Evolutionary conservation across 768 basidiomycete species (phyloP).

Genomic region (Roridomyces roridus): DNA sequence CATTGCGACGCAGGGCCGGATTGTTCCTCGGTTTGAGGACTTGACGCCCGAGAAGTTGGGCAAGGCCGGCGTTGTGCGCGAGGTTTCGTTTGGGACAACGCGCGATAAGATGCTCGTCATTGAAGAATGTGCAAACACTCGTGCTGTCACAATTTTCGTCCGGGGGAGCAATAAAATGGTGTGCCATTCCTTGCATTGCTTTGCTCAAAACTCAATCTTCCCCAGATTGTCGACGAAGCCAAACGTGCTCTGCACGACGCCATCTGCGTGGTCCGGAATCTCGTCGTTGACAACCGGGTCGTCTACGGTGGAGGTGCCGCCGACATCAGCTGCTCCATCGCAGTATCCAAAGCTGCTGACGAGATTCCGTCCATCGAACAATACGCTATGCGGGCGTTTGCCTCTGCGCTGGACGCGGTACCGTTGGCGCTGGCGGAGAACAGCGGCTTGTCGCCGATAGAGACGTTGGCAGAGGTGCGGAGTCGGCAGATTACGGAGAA

Average conservation of each 20-base stretch:
- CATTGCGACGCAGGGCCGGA: constrained; percentile 97
- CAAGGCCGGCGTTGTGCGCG: constrained; percentile 90
- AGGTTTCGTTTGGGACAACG: constrained; percentile 96
- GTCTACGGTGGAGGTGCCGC: constrained; percentile 99
- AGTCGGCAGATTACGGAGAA: constrained; percentile 89
- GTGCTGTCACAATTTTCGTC: constrained; percentile 97
- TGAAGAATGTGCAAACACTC: constrained; percentile 96
- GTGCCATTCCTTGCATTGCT: constrained; percentile 10
- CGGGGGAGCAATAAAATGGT: constrained; percentile 99
- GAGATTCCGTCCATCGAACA: constrained; percentile 98
- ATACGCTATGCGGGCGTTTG: constrained; percentile 99
- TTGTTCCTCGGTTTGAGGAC: constrained; percentile 98
- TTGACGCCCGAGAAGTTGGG: constrained; percentile 91
- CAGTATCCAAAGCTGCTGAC: constrained; percentile 94
- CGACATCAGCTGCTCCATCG: constrained; percentile 93
- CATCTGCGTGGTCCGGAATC: constrained; percentile 94
- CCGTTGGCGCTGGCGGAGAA: constrained; percentile 98
- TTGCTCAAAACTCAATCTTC: not conserved
- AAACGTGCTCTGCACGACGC: constrained; percentile 98
- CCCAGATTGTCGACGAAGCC: constrained; percentile 97
- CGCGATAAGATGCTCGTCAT: constrained; percentile 99
- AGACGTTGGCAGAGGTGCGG: constrained; percentile 95
- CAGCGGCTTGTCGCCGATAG: constrained; percentile 94
- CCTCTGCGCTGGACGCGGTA: constrained; percentile 92
- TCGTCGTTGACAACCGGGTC: constrained; percentile 93